Base-by-base conservation (phyloP, 495 filamentous ascomycete species). In the Glarea lozoyensis region DNA sequence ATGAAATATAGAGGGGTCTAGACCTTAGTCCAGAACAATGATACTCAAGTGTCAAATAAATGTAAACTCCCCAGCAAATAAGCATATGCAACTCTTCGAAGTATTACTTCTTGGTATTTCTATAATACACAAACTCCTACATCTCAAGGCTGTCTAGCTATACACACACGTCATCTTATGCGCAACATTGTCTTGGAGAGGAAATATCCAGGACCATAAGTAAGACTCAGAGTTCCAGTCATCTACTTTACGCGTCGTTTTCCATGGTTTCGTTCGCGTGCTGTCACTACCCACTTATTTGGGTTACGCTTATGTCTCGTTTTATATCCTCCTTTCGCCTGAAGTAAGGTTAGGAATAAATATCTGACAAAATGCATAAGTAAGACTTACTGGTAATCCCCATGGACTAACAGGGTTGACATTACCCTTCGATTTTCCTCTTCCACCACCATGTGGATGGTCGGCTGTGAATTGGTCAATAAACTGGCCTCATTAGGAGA, bases 351-450 rank as follows among this genome's bases (percentile, higher is more conserved):
- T 47, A 43, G 31, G 34, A 5, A 19, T 22, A 33, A 10, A 46
- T 29, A 31, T 43, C 15, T 12, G 50, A 27, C 20, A 36, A 44
- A 41, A 27, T 27, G 57, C 34, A 24, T 10, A 24, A 41, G 25
- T 17, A 1, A 38, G 16, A 76, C 86, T 62, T 83, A 94, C 88
- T 65, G 87, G 88, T 59, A 77, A 80, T 55, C 93, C 93, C 92
- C 92, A 98, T 46, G 88, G 88, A 68, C 86, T 94, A 59, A 88
- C 85, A 33, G 93, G 89, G 59, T 92, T 69, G 43, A 85, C 75
- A 62, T 97, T 97, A 73, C 92, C 89, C 83, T 98, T 97, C 18
- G 87, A 94, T 69, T 98, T 98, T 60, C 92, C 92, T 69, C 93
- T 75, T 60, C 92, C 92, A 82, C 92, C 92, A 75, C 92, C 92